Conservation (phyloP, 805 yeast species). For the Vanderwaltozyma polyspora region DNA sequence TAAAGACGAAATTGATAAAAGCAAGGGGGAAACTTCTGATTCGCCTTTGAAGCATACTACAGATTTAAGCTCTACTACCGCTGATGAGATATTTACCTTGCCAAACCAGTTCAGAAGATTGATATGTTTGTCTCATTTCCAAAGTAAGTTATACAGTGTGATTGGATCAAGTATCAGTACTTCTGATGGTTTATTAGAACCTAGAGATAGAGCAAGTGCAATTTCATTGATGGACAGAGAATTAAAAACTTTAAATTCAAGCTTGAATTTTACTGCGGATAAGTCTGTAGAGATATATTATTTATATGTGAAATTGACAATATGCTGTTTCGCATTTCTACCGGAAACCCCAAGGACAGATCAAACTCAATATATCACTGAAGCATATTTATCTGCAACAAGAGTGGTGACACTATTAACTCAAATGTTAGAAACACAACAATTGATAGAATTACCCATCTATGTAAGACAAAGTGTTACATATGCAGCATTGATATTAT, state of each 20-base stretch:
- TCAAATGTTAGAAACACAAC: conserved; percentile 52
- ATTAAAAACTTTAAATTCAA: conserved; percentile 57
- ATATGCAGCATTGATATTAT: conserved; percentile 64
- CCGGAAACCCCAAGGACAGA: conserved; percentile 86
- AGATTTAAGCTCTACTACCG: neutral
- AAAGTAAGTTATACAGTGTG: conserved; percentile 68
- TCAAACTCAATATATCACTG: conserved; percentile 72
- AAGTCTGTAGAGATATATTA: conserved; percentile 65
- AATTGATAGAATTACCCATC: conserved; percentile 74
- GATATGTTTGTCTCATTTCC: conserved; percentile 67
- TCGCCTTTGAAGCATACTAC: neutral
- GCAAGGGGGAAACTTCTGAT: conserved; percentile 1
- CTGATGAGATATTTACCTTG: conserved; percentile 20
- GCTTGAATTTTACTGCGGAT: conserved; percentile 52
- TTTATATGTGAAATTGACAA: conserved; percentile 65
- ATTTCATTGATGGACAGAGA: conserved; percentile 70
- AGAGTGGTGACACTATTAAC: conserved; percentile 70
- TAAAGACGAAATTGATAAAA: conserved; percentile 16
- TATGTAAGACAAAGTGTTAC: conserved; percentile 80
- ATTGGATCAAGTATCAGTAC: conserved; percentile 81
- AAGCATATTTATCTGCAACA: conserved; percentile 73
- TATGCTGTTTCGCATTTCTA: conserved; percentile 80
- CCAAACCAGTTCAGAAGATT: conserved; percentile 65
- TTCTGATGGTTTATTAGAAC: conserved; percentile 83
- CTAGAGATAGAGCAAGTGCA: conserved; percentile 70